Base-by-base conservation (phyloP, 2,329 filamentous ascomycete species). In the Scedosporium dehoogii region DNA sequence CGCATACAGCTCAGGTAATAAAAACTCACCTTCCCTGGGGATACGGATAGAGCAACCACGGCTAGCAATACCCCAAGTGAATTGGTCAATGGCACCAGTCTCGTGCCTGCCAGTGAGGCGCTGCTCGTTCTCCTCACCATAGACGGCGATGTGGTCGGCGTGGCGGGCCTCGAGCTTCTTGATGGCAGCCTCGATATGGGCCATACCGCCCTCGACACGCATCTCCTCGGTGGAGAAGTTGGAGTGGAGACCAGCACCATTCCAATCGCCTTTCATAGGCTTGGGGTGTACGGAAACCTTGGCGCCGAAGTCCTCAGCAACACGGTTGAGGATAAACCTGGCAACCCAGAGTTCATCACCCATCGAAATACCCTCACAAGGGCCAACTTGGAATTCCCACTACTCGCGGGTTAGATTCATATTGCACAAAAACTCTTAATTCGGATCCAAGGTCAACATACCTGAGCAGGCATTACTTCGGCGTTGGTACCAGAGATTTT, bases 401-500 rank as follows among this genome's bases (percentile, higher is more conserved):
- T 58, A 21, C n/a, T 41, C 5, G 14, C n/a, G 3, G 3, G 56
- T 58, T 58, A 58, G 56, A 4, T 16, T 56, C 16, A n/a, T 16
- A 7, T 56, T 29, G 3, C n/a, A 14, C 38, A 60, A 58, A 86
- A 91, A 97, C 77, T 97, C 93, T 93, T 93, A 97, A 79, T 97
- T 25, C 12, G 4, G 27, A 5, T 57, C 5, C 1, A 25, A 25
- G 9, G 18, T 7, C 29, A 18, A 58, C 56, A 18, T 58, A 58
- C 56, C 56, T 61, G 93, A 65, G 90, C 92, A 67, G 92, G 90
- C 90, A 97, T 96, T 73, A 99, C 94, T 84, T 99, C 94, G 68
- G 94, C 94, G 78, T 99, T 99, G 81, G 94, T 97, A 73, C 94
- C 94, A 27, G 92, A 96, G 78, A 99, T 97, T 76, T 92, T 87